Percentiles rank a stretch among this genome's conserved stretches.
Evolutionary conservation across 441 rosid genomes (phyloP).

Genomic region (Bocquillonia castaneifolia): DNA sequence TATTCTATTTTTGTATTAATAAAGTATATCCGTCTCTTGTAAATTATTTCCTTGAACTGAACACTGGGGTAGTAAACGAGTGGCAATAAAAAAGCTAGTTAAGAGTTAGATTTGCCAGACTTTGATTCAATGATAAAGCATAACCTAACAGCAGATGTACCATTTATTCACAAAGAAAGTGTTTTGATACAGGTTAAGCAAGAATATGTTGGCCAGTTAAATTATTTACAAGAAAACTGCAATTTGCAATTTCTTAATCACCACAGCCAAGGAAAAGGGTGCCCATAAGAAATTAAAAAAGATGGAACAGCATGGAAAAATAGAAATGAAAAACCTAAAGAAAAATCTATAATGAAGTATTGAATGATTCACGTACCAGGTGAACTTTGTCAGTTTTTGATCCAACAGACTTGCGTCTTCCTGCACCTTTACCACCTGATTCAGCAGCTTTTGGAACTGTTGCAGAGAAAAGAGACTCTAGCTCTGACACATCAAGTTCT

Average conservation of each 20-base stretch:
- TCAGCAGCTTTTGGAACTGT: conserved; percentile 65
- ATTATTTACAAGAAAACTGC: not conserved
- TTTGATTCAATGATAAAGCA: not conserved
- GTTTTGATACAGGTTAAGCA: not conserved
- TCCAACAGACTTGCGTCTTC: conserved; percentile 64
- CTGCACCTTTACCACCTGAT: conserved; percentile 51
- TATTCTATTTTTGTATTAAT: not conserved
- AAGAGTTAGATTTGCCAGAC: not conserved
- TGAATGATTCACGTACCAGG: conserved; percentile 48
- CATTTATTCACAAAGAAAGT: not conserved
- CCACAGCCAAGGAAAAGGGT: not conserved
- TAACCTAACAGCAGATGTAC: not conserved
- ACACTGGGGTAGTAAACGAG: not conserved
- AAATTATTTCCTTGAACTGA: not conserved
- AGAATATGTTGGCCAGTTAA: not conserved
- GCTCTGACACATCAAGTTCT: conserved; percentile 91
- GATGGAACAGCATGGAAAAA: not conserved
- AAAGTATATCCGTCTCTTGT: not conserved
- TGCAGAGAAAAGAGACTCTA: conserved; percentile 87
- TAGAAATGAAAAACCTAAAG: not conserved
- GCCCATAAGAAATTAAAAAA: conserved; percentile 12
- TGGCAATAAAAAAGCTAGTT: not conserved
- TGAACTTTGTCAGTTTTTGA: conserved; percentile 80
- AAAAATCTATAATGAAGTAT: not conserved
- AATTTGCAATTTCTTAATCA: not conserved